Evolutionary conservation across 345 rosid genomes (phyloP).

Genomic region (Mangifera indica): DNA sequence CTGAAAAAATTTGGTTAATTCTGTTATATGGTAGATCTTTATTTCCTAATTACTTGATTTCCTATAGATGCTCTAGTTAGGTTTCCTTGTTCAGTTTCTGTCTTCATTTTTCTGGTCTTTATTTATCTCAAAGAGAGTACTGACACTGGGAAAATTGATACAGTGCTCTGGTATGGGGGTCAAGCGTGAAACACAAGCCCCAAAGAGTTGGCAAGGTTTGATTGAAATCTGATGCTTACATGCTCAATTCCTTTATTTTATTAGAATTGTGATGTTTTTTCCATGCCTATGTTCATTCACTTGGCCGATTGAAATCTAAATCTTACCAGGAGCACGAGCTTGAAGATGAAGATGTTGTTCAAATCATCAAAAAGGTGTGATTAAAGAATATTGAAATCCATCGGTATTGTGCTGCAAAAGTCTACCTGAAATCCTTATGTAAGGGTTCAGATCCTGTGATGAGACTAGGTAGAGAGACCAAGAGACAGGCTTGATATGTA

Average conservation of each 20-base stretch:
- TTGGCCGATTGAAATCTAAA: background rate
- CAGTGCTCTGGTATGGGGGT: slow-evolving; percentile 98
- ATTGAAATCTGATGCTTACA: slow-evolving; percentile 14
- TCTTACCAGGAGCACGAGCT: slow-evolving; percentile 87
- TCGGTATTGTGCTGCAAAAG: background rate
- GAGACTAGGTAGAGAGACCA: slow-evolving; percentile 17
- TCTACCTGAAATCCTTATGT: background rate
- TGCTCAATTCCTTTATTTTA: background rate
- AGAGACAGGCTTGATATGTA: slow-evolving; percentile 29
- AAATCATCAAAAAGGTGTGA: slow-evolving; percentile 90
- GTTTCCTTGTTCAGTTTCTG: background rate
- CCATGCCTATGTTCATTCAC: background rate
- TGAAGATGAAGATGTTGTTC: slow-evolving; percentile 98
- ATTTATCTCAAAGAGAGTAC: background rate
- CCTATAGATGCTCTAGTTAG: background rate
- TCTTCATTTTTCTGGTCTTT: background rate
- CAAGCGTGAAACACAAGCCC: slow-evolving; percentile 96
- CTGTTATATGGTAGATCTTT: background rate
- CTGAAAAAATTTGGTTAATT: background rate
- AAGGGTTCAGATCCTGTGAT: background rate
- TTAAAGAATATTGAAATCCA: background rate
- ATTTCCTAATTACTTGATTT: background rate
- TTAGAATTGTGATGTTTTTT: background rate
- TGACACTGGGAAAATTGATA: slow-evolving; percentile 20
- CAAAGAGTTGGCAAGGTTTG: slow-evolving; percentile 98